Conservation (phyloP, 1,139 yeast genomes). For the Taiozyma sp. region DNA sequence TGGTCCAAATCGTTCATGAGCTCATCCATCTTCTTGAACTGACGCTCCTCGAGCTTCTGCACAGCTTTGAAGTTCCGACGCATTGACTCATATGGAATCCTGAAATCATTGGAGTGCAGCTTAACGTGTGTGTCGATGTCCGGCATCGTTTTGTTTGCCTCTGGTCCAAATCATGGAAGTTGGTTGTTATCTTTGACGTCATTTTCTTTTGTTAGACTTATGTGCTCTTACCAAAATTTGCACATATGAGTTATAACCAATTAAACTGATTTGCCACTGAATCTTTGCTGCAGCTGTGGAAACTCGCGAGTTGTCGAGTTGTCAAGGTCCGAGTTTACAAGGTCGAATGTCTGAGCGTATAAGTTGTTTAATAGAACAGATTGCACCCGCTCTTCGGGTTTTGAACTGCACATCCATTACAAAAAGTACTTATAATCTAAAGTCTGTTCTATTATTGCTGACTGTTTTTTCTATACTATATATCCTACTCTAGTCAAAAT, state of each 20-base stretch:
- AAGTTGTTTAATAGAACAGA: too few species aligned
- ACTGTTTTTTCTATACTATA: too few species aligned
- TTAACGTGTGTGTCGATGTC: not conserved
- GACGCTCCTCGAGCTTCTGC: constrained; percentile 53
- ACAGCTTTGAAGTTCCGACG: constrained; percentile 51
- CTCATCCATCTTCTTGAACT: constrained; percentile 38
- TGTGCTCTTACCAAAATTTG: not conserved
- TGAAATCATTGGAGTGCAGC: constrained; percentile 28
- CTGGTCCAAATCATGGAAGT: not conserved
- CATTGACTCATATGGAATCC: constrained; percentile 56
- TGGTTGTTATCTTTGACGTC: not conserved
- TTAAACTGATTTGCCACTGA: too few species aligned
- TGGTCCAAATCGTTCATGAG: constrained; percentile 33
- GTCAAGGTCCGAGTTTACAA: too few species aligned
- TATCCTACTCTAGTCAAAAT: too few species aligned
- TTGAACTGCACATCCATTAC: too few species aligned
- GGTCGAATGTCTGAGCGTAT: too few species aligned
- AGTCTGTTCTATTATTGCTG: not conserved
- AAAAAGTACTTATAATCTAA: too few species aligned
- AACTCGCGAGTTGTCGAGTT: too few species aligned
- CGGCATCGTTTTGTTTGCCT: not conserved
- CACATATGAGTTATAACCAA: too few species aligned
- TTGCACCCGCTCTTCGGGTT: too few species aligned
- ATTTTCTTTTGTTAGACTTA: not conserved
- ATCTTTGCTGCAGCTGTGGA: too few species aligned